phyloP scores from a whole-genome alignment of 2,329 filamentous ascomycete species.

The Endocalyx cinctus region DNA sequence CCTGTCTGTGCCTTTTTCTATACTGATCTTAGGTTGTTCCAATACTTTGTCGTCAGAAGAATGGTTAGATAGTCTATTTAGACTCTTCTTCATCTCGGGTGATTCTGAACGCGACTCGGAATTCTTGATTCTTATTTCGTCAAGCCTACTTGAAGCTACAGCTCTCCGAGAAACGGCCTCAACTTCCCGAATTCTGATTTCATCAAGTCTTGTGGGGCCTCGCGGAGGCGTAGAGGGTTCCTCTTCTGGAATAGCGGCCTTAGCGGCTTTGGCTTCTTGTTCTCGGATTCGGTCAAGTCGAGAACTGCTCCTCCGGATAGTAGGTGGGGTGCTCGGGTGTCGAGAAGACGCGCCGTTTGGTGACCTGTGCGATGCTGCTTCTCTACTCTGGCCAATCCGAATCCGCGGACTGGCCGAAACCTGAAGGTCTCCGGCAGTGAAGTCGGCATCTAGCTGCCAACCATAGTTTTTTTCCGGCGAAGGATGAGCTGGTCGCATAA shows the following conservation, averaged over 20 bases:
- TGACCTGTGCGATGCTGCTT: conserved; percentile 5
- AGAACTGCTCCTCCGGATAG: conserved; percentile 27
- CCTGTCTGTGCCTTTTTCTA: too few species aligned
- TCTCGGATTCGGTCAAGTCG: conserved; percentile 31
- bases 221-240: conserved; percentile 10
- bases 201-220: conserved; percentile 43
- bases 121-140: conserved; percentile 49
- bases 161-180: conserved; percentile 41
- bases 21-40: too few species aligned
- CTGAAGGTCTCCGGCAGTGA: conserved; percentile 52
- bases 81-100: conserved; percentile 32
- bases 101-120: conserved; percentile 36
- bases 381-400: conserved; percentile 29
- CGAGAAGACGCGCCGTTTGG: conserved; percentile 6
- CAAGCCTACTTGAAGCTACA: conserved; percentile 44
- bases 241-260: conserved; percentile 18
- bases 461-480: conserved; percentile 50
- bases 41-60: too few species aligned
- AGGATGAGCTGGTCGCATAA: conserved; percentile 7
- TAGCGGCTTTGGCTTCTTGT: conserved; percentile 28
- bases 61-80: too few species aligned
- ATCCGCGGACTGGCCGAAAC: conserved; percentile 53
- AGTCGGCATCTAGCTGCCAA: conserved; percentile 55
- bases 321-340: conserved; percentile 7
- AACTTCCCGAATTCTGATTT: conserved; percentile 41